These are phyloP conservation scores for Leptoxyphium fumago DNA, from an alignment of 2,329 filamentous ascomycete species.

Conservation along the genomic window DNA sequence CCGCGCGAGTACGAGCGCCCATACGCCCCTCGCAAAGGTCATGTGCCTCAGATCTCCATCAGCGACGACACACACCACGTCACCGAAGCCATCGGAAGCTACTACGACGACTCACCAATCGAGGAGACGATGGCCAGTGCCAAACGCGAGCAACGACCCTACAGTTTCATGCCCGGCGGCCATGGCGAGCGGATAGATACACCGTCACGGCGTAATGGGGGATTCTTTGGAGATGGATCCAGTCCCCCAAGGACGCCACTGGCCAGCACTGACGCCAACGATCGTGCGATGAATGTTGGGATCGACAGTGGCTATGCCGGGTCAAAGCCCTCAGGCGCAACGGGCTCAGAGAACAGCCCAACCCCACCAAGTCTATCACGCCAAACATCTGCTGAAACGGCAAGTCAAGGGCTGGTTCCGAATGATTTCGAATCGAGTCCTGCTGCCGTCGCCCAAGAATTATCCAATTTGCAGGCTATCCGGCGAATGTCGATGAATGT, in stretches of 20 bases:
- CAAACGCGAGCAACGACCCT: constrained; percentile 46
- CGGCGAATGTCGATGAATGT: constrained; percentile 93
- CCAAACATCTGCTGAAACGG: constrained; percentile 20
- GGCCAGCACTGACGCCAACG: constrained; percentile 22
- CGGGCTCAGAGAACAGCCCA: constrained; percentile 20
- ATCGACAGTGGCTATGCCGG: constrained; percentile 3
- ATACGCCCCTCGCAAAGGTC: constrained; percentile 25
- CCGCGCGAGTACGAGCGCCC: constrained; percentile 30
- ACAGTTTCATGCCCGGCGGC: constrained; percentile 56
- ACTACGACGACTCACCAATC: constrained; percentile 57
- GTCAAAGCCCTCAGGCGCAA: constrained; percentile 8
- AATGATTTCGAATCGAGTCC: constrained; percentile 81
- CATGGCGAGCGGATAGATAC: background rate
- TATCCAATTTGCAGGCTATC: constrained; percentile 82
- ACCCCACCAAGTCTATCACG: constrained; percentile 26
- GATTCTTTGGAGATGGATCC: constrained; percentile 12
- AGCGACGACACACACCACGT: constrained; percentile 89
- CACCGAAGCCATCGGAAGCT: constrained; percentile 80
- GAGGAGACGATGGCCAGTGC: constrained; percentile 8
- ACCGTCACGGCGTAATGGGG: constrained; percentile 11
- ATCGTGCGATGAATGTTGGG: constrained; percentile 11
- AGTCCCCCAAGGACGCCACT: constrained; percentile 11
- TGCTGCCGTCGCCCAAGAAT: constrained; percentile 76
- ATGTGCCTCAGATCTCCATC: constrained; percentile 50
- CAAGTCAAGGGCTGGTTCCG: constrained; percentile 42